Percentiles rank a stretch among this genome's conserved stretches.
phyloP scores from a whole-genome alignment of 805 yeast species.

The Wickerhamiella musiphila region DNA sequence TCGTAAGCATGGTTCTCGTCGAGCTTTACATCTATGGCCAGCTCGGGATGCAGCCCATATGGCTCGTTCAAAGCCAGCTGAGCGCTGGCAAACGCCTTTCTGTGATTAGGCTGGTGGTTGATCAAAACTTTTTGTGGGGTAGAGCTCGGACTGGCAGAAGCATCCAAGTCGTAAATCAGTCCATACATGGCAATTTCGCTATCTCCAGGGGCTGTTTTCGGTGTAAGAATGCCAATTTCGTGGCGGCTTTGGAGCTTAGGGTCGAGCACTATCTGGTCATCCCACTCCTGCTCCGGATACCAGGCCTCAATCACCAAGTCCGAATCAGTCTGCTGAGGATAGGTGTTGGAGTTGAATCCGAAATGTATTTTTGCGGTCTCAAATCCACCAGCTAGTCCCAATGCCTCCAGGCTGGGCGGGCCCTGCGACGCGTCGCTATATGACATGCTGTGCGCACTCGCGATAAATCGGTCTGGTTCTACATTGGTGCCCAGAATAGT shows the following conservation, averaged over 20 bases:
- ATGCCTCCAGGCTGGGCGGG: no score
- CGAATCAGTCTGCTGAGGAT: no score
- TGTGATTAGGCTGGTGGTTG: no score
- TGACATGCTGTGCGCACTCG: no score
- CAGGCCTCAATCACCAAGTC: slow-evolving; percentile 16
- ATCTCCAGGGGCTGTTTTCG: slow-evolving; percentile 1
- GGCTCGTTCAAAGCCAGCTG: slow-evolving; percentile 11
- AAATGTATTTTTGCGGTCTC: background rate
- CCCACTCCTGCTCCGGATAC: slow-evolving; percentile 7
- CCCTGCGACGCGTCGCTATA: no score
- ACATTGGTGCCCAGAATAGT: no score
- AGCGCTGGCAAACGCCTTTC: no score
- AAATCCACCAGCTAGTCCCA: background rate
- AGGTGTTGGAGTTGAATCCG: no score
- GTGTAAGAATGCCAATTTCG: slow-evolving; percentile 13
- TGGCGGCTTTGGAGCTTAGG: slow-evolving; percentile 3
- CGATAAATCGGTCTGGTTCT: no score
- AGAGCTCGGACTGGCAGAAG: slow-evolving; percentile 5
- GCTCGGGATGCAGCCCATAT: slow-evolving; percentile 15
- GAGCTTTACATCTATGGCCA: slow-evolving; percentile 3
- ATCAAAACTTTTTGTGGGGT: no score
- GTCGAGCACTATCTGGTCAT: no score
- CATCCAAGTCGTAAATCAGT: slow-evolving; percentile 7
- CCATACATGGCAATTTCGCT: slow-evolving; percentile 7
- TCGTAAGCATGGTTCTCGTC: slow-evolving; percentile 5